These are phyloP conservation scores for Prunus fruticosa DNA, from an alignment of 306 rosid genomes.

Conservation along the genomic window DNA sequence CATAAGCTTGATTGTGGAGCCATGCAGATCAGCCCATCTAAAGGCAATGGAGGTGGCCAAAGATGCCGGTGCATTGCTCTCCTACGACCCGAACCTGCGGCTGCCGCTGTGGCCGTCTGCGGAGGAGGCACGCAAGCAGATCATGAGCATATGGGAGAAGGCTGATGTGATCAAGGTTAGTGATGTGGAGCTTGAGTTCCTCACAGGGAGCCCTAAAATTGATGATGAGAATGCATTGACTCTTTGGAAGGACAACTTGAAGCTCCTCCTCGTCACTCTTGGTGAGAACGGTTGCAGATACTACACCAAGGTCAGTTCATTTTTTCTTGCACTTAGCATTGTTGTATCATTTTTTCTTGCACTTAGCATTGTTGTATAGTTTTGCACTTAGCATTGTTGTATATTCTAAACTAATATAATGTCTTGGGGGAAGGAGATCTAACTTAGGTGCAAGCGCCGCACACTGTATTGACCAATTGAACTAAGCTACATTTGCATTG, in stretches of 20 bases:
- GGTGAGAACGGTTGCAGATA: constrained; percentile 89
- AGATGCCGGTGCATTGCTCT: constrained; percentile 84
- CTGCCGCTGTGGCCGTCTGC: constrained; percentile 77
- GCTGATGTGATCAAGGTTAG: constrained; percentile 88
- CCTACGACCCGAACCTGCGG: constrained; percentile 85
- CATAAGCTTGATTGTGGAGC: constrained; percentile 95
- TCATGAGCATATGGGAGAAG: constrained; percentile 83
- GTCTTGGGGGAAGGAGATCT: too few species aligned
- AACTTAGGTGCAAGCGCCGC: too few species aligned
- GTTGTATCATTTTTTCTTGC: not conserved
- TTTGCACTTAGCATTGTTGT: too few species aligned
- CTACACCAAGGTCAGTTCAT: constrained; percentile 73
- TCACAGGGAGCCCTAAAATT: constrained; percentile 60
- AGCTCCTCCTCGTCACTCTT: constrained; percentile 88
- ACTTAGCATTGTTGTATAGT: too few species aligned
- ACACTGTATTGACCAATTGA: too few species aligned
- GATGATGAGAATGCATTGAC: constrained; percentile 79
- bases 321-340: not conserved
- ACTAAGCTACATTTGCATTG: not conserved
- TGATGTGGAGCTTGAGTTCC: constrained; percentile 84
- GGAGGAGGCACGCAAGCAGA: constrained; percentile 79
- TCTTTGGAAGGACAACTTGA: constrained; percentile 76
- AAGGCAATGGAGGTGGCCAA: constrained; percentile 86
- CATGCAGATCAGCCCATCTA: constrained; percentile 92
- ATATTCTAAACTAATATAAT: too few species aligned